Percentiles rank a stretch among this genome's conserved stretches.
These are phyloP conservation scores for Stylosanthes scabra DNA, from an alignment of 331 rosid species.

Conservation along the genomic window DNA sequence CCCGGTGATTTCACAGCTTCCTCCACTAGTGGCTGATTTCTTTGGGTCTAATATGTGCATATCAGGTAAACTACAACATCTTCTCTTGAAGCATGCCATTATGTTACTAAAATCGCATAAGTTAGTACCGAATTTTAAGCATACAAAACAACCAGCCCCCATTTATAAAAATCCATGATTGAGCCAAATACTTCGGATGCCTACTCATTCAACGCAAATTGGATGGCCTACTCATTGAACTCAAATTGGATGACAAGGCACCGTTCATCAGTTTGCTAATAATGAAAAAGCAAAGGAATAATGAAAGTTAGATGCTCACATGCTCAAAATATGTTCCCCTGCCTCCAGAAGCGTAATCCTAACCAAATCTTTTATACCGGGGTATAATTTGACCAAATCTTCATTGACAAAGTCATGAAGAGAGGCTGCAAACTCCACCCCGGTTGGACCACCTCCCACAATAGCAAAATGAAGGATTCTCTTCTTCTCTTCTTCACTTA, in stretches of 20 bases:
- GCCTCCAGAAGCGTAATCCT: constrained; percentile 95
- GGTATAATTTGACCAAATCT: constrained; percentile 81
- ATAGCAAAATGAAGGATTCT: constrained; percentile 95
- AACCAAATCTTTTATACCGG: constrained; percentile 69
- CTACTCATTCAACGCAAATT: too few relatives aligned
- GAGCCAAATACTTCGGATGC: constrained; percentile 26
- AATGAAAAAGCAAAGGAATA: constrained; percentile 8
- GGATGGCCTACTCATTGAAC: not conserved
- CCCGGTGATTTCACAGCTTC: not conserved
- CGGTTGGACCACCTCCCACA: constrained; percentile 99
- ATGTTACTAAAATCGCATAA: not conserved
- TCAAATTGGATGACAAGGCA: constrained; percentile 10
- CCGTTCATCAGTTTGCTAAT: constrained; percentile 6
- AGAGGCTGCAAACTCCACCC: constrained; percentile 96
- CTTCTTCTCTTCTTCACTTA: constrained; percentile 84
- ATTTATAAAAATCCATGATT: too few relatives aligned
- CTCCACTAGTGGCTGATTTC: not conserved
- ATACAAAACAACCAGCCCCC: too few relatives aligned
- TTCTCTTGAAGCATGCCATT: not conserved
- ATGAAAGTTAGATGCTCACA: constrained; percentile 54
- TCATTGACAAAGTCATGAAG: constrained; percentile 91
- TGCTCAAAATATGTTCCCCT: constrained; percentile 83
- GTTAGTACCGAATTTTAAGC: not conserved
- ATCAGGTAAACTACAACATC: not conserved
- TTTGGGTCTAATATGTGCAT: not conserved